phyloP scores from a whole-genome alignment of 2,329 filamentous ascomycete genomes.

The Verticillium nonalfalfae region DNA sequence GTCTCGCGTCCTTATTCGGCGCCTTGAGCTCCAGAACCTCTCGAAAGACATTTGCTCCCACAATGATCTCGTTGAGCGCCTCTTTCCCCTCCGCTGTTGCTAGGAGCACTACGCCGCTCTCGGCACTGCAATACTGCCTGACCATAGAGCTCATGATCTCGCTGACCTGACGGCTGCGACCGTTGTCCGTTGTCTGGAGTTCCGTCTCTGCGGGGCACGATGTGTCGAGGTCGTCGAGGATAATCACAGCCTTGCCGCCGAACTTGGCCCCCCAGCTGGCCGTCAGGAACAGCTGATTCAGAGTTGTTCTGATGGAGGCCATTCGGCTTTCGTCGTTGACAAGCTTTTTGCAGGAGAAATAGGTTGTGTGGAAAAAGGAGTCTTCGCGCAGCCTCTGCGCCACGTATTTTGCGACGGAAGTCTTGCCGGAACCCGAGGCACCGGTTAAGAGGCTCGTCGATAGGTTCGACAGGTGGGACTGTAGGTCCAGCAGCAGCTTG shows the following conservation, averaged over 20 bases:
- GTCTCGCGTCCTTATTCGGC: slow-evolving; percentile 83
- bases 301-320: slow-evolving; percentile 82
- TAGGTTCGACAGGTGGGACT: slow-evolving; percentile 71
- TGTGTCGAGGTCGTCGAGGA: slow-evolving; percentile 89
- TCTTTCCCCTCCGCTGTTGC: slow-evolving; percentile 93
- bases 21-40: slow-evolving; percentile 88
- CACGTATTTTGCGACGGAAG: slow-evolving; percentile 68
- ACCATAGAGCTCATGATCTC: slow-evolving; percentile 81
- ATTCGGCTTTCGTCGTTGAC: slow-evolving; percentile 88
- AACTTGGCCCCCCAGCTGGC: slow-evolving; percentile 88
- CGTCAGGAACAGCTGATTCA: slow-evolving; percentile 77
- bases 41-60: slow-evolving; percentile 85
- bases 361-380: slow-evolving; percentile 73
- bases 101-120: slow-evolving; percentile 77
- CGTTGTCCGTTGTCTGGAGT: slow-evolving; percentile 89
- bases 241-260: slow-evolving; percentile 75
- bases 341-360: slow-evolving; percentile 80
- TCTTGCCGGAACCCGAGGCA: slow-evolving; percentile 86
- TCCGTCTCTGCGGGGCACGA: slow-evolving; percentile 92
- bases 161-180: slow-evolving; percentile 84
- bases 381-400: slow-evolving; percentile 67
- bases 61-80: slow-evolving; percentile 79
- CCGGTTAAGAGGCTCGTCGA: slow-evolving; percentile 89
- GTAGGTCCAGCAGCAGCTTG: slow-evolving; percentile 62
- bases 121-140: slow-evolving; percentile 72